These are phyloP conservation scores for Pezicula neosporulosa DNA, from an alignment of 2,329 filamentous ascomycete genomes.

Conservation along the genomic window DNA sequence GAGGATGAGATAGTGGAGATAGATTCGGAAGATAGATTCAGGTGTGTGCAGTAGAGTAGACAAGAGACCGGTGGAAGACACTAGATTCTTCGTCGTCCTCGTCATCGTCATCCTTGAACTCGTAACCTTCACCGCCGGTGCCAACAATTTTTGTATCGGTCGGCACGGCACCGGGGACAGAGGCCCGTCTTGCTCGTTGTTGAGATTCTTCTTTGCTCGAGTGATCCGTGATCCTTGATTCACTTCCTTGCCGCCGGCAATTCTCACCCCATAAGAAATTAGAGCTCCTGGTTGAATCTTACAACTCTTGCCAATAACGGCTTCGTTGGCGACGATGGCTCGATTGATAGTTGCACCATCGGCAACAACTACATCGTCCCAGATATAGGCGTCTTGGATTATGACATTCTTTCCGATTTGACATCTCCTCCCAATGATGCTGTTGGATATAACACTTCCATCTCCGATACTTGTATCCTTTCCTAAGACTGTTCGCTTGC, in stretches of 20 bases:
- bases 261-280: slow-evolving; percentile 72
- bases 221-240: slow-evolving; percentile 34
- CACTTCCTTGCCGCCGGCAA: slow-evolving; percentile 58
- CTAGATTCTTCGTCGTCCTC: slow-evolving; percentile 52
- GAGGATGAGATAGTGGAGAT: slow-evolving; percentile 63
- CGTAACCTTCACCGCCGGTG: slow-evolving; percentile 55
- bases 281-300: slow-evolving; percentile 69
- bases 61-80: slow-evolving; percentile 50
- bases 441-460: slow-evolving; percentile 66
- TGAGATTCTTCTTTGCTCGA: slow-evolving; percentile 34
- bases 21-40: slow-evolving; percentile 45
- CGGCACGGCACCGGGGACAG: slow-evolving; percentile 29
- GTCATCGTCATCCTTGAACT: slow-evolving; percentile 59
- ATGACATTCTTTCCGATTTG: slow-evolving; percentile 81
- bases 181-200: slow-evolving; percentile 26
- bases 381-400: slow-evolving; percentile 79
- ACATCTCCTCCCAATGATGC: slow-evolving; percentile 80
- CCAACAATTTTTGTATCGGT: slow-evolving; percentile 54
- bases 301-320: slow-evolving; percentile 67
- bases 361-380: slow-evolving; percentile 77
- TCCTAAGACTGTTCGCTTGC: slow-evolving; percentile 71
- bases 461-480: slow-evolving; percentile 72
- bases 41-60: slow-evolving; percentile 29
- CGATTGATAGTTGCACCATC: slow-evolving; percentile 69
- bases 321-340: slow-evolving; percentile 74